phyloP scores from a whole-genome alignment of 345 rosid genomes.

The Bruguiera sexangula region DNA sequence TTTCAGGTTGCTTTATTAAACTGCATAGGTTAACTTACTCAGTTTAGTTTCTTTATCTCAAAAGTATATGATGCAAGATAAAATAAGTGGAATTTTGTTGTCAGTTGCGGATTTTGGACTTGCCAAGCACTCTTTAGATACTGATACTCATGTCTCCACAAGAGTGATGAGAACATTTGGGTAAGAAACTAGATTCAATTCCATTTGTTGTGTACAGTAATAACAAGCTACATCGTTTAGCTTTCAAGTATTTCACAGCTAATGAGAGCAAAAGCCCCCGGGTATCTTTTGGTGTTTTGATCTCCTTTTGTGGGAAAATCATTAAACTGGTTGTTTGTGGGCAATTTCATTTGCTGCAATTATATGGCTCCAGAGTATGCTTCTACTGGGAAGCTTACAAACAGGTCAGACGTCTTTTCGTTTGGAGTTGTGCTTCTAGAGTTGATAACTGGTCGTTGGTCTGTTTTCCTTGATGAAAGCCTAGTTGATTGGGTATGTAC shows the following conservation, averaged over 20 bases:
- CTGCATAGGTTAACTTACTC: background rate
- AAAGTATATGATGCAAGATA: background rate
- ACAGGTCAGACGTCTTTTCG: conserved; percentile 32
- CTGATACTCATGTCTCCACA: conserved; percentile 34
- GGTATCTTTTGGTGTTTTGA: background rate
- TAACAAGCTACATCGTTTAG: background rate
- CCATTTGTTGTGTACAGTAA: background rate
- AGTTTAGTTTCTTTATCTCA: background rate
- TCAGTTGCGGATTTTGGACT: conserved; percentile 32
- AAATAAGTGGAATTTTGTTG: background rate
- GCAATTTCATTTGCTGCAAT: conserved; percentile 12
- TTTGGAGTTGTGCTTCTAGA: conserved; percentile 35
- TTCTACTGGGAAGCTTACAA: conserved; percentile 30
- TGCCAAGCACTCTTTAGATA: conserved; percentile 22
- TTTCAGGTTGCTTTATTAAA: conserved; percentile 3
- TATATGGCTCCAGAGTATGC: conserved; percentile 37
- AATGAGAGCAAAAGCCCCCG: background rate
- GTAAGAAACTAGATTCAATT: conserved; percentile 8
- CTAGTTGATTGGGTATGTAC: conserved; percentile 28
- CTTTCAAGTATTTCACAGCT: background rate
- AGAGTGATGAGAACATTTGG: conserved; percentile 32
- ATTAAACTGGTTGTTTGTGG: background rate
- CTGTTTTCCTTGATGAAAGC: conserved; percentile 21
- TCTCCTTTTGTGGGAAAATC: background rate
- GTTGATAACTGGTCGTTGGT: conserved; percentile 24